Evolutionary conservation across 2,329 filamentous ascomycete species (phyloP).

Genomic region (Fusarium duplospermum): DNA sequence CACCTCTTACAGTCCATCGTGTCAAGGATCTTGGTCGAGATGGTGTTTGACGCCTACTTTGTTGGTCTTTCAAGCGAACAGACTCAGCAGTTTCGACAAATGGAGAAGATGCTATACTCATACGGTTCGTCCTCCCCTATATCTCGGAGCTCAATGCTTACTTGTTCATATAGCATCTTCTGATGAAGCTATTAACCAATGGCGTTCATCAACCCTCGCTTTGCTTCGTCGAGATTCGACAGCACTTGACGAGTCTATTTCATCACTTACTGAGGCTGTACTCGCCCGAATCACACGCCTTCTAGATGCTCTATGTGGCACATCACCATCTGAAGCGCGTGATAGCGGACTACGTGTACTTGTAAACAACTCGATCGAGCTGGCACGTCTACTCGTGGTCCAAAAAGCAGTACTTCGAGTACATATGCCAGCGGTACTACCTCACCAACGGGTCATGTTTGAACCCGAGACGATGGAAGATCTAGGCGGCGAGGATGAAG

Average conservation of each 20-base stretch:
- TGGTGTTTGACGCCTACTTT: slow-evolving; percentile 72
- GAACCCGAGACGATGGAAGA: slow-evolving; percentile 73
- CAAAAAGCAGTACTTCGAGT: slow-evolving; percentile 70
- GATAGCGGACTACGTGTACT: slow-evolving; percentile 66
- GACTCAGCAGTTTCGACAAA: slow-evolving; percentile 60
- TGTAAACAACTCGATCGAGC: slow-evolving; percentile 64
- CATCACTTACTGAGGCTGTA: slow-evolving; percentile 55
- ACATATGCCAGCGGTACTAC: slow-evolving; percentile 64
- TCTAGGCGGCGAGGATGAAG: slow-evolving; percentile 71
- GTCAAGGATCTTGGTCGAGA: slow-evolving; percentile 69
- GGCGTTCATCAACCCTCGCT: slow-evolving; percentile 73
- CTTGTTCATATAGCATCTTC: slow-evolving; percentile 51
- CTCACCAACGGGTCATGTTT: slow-evolving; percentile 67
- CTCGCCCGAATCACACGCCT: slow-evolving; percentile 61
- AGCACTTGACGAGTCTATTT: slow-evolving; percentile 59
- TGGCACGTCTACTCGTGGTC: slow-evolving; percentile 66
- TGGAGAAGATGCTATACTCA: slow-evolving; percentile 53
- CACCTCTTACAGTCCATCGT: slow-evolving; percentile 73
- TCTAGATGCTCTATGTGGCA: slow-evolving; percentile 61
- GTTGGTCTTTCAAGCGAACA: slow-evolving; percentile 70
- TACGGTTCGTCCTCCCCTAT: slow-evolving; percentile 34
- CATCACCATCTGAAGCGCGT: slow-evolving; percentile 55
- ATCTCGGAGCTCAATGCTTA: background rate
- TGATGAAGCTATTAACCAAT: slow-evolving; percentile 69
- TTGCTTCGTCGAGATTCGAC: slow-evolving; percentile 66